Conservation (phyloP, 2,329 filamentous ascomycete species). For the Pyrenophora teres region DNA sequence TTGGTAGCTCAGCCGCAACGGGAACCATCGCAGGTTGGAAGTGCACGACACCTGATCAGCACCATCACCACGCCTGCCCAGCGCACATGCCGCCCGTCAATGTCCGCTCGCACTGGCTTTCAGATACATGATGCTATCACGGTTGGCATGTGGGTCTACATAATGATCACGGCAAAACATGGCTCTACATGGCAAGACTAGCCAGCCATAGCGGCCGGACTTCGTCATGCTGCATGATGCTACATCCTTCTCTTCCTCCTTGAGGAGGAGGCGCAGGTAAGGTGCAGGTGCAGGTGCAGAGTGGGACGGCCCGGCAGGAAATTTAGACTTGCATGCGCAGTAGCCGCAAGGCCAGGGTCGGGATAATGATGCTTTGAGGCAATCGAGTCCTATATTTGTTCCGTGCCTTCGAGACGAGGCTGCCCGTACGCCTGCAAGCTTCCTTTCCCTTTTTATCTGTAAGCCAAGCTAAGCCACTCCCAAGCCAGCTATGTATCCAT, state of each 20-base stretch:
- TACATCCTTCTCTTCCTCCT: conserved; percentile 1
- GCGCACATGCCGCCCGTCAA: conserved; percentile 1
- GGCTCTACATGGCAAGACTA: conserved; percentile 5
- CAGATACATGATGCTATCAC: neutral
- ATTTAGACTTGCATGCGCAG: conserved; percentile 6
- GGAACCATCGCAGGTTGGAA: no score
- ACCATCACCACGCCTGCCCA: neutral
- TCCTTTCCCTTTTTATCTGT: conserved; percentile 35
- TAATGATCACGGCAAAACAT: neutral
- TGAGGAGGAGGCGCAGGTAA: neutral
- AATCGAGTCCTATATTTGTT: conserved; percentile 29
- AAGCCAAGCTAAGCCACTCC: conserved; percentile 29
- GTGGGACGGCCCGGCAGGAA: conserved; percentile 18
- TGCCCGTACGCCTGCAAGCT: conserved; percentile 32
- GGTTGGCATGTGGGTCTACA: conserved; percentile 5
- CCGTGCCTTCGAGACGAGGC: conserved; percentile 23
- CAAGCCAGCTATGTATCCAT: conserved; percentile 30
- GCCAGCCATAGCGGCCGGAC: neutral
- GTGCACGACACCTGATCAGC: conserved; percentile 9
- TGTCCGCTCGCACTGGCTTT: neutral
- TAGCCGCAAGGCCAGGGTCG: conserved; percentile 8
- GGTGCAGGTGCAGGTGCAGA: conserved; percentile 4
- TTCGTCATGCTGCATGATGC: conserved; percentile 15
- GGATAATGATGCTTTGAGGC: neutral
- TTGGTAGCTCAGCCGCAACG: conserved; percentile 15